phyloP scores from a whole-genome alignment of 331 rosid species.

The Erythrophleum ivorense region DNA sequence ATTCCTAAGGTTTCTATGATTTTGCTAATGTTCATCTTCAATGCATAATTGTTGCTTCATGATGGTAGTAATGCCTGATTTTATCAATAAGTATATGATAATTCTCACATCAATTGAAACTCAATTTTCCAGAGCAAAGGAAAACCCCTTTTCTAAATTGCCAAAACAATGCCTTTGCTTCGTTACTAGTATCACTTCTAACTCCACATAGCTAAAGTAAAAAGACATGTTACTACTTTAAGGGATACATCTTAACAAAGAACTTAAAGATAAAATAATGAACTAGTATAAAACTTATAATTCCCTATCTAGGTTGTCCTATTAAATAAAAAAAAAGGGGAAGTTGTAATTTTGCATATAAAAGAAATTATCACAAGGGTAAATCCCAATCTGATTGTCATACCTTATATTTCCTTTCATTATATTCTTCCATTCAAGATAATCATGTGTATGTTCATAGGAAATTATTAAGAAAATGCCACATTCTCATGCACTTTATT shows the following conservation, averaged over 20 bases:
- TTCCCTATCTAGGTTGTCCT: slow-evolving; percentile 14
- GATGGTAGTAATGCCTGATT: too few species aligned
- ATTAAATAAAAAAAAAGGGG: not conserved
- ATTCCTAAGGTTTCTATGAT: too few species aligned
- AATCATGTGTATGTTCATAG: too few species aligned
- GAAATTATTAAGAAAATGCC: too few species aligned
- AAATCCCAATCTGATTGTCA: not conserved
- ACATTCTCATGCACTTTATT: too few species aligned
- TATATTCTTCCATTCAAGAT: too few species aligned
- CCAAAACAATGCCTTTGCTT: slow-evolving; percentile 83
- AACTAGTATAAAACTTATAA: not conserved
- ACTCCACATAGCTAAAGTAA: slow-evolving; percentile 65
- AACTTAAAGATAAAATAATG: slow-evolving; percentile 1
- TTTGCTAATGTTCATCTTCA: too few species aligned
- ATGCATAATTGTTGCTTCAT: too few species aligned
- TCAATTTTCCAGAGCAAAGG: not conserved
- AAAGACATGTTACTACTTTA: slow-evolving; percentile 38
- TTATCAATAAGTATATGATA: too few species aligned
- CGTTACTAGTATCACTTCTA: slow-evolving; percentile 61
- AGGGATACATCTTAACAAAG: slow-evolving; percentile 25
- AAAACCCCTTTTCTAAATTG: slow-evolving; percentile 90
- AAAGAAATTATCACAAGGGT: not conserved
- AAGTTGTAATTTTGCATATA: too few species aligned
- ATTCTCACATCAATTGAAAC: too few species aligned
- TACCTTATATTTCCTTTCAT: too few species aligned